Base-by-base conservation (phyloP, 2,329 filamentous ascomycete species). In the Pezizomycotina sp. region DNA sequence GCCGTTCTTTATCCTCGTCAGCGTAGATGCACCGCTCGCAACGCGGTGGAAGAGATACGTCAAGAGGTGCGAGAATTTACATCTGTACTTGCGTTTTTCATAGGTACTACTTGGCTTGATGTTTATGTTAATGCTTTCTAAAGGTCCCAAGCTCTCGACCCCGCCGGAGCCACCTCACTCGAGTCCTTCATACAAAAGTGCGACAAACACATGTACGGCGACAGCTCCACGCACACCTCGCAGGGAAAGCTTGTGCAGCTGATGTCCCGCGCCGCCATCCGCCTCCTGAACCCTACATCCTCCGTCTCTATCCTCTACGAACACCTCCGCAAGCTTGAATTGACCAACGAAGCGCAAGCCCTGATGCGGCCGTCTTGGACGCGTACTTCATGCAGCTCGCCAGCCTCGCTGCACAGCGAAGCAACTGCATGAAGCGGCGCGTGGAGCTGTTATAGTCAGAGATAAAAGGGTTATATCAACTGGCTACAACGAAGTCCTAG, bases 301-400 rank as follows among this genome's bases (percentile, higher is more conserved):
- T 76, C 75, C 16, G 60, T 92, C 1, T 61, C 71, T 6, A 68
- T 77, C 48, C 66, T 95, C 4, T 74, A 82, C 55, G 63, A 67
- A 3, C 75, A 78, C 6, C 69, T 98, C 1, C 65, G 69, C 31
- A 68, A 71, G 29, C 67, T 93, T 5, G 71, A 92, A 55, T 69
- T 98, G 16, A 67, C 77, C 2, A 74, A 89, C 52, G 68, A 76
- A 21, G 69, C 78, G 50, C 76, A 89, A 2, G n/a, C n/a, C n/a
- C n/a, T n/a, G 14, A 65, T 98, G 22, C 73, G 89, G 1, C 89
- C 89, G 1, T 75, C 71, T 31, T 98, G 89, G 89, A 98, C 58
- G 75, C 79, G 52, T 98, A 98, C 62, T 98, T 98, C 55, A 98
- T 98, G 89, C 73, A 80, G 25, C 65, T 98, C n/a, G 84, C 89